Percentiles rank a stretch among this genome's conserved stretches.
Evolutionary conservation across 192 early-diverging fungal species (phyloP).

Genomic region (Coemansia sp.): DNA sequence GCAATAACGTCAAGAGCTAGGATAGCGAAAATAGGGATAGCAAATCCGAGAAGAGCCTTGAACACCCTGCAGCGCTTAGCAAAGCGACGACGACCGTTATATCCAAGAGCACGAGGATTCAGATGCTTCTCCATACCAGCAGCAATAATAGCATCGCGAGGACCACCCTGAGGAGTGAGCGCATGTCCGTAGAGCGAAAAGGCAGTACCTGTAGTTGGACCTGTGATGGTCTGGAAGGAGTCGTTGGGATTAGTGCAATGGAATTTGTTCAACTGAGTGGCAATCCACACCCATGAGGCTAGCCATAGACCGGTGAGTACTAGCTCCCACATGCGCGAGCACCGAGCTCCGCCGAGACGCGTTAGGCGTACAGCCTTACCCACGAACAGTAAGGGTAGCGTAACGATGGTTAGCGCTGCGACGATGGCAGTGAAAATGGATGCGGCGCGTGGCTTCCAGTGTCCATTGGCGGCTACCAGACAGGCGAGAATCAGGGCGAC

Average conservation of each 20-base stretch:
- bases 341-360: slow-evolving; percentile 38
- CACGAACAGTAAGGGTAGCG: slow-evolving; percentile 38
- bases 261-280: slow-evolving; percentile 56
- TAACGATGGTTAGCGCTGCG: slow-evolving; percentile 44
- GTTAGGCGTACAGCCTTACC: slow-evolving; percentile 39
- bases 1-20: slow-evolving; percentile 41
- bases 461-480: slow-evolving; percentile 50
- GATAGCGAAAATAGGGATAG: slow-evolving; percentile 52
- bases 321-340: slow-evolving; percentile 51
- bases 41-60: slow-evolving; percentile 51
- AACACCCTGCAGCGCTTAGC: slow-evolving; percentile 43
- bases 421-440: slow-evolving; percentile 54
- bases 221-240: background rate
- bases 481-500: slow-evolving; percentile 42
- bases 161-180: slow-evolving; percentile 36
- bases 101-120: slow-evolving; percentile 24
- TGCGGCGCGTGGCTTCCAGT: slow-evolving; percentile 56
- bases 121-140: slow-evolving; percentile 12
- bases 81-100: slow-evolving; percentile 43
- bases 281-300: slow-evolving; percentile 55
- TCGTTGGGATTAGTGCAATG: slow-evolving; percentile 24
- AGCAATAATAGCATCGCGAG: slow-evolving; percentile 29
- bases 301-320: slow-evolving; percentile 52
- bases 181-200: slow-evolving; percentile 55
- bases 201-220: slow-evolving; percentile 18